Evolutionary conservation across 805 yeast genomes (phyloP).

Genomic region (Kodamaea sagamina): DNA sequence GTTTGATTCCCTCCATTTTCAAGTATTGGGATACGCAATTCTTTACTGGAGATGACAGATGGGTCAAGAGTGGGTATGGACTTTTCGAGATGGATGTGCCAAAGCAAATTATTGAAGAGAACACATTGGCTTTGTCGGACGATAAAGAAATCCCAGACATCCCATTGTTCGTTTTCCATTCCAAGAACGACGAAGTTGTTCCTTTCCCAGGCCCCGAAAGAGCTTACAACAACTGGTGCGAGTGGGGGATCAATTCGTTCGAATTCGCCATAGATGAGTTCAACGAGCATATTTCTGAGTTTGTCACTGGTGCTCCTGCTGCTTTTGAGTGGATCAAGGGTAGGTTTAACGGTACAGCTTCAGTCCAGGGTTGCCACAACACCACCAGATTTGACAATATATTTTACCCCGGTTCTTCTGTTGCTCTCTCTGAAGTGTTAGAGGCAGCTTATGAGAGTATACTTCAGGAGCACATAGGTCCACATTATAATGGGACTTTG

Average conservation of each 20-base stretch:
- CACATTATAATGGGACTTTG: not conserved
- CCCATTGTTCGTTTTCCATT: conserved; percentile 18
- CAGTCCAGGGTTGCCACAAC: conserved; percentile 22
- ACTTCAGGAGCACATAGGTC: conserved; percentile 6
- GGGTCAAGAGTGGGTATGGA: conserved; percentile 20
- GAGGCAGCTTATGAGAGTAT: conserved; percentile 1
- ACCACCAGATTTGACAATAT: conserved; percentile 49
- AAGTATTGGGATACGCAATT: conserved; percentile 5
- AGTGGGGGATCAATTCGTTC: conserved; percentile 13
- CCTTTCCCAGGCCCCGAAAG: conserved; percentile 13
- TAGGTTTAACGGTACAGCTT: conserved; percentile 17
- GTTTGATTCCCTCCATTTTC: conserved; percentile 7
- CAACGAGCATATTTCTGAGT: conserved; percentile 21
- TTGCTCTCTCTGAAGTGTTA: not conserved
- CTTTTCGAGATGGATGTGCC: conserved; percentile 18
- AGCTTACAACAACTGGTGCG: conserved; percentile 17
- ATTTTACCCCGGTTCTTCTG: conserved; percentile 41
- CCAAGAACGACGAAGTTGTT: conserved; percentile 16
- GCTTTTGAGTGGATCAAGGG: conserved; percentile 23
- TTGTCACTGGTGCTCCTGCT: conserved; percentile 16
- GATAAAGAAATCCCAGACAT: conserved; percentile 14
- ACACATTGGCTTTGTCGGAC: conserved; percentile 23
- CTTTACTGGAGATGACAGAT: conserved; percentile 18
- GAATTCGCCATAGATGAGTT: conserved; percentile 12
- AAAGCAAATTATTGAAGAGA: conserved; percentile 18